phyloP scores from a whole-genome alignment of 805 yeast species.

The Ogataea thermomethanolica region DNA sequence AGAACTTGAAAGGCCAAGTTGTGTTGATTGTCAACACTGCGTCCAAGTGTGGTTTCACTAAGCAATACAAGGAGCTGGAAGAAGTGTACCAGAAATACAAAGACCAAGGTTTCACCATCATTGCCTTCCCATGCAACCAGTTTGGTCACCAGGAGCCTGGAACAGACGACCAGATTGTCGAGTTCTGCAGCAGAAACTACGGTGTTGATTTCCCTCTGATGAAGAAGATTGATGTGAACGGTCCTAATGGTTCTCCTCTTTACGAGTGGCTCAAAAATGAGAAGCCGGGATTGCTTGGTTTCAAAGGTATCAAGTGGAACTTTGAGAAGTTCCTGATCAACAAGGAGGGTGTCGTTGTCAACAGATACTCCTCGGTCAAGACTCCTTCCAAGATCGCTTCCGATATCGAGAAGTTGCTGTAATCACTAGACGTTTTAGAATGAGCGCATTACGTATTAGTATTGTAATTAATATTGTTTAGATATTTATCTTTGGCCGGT shows the following conservation, averaged over 20 bases:
- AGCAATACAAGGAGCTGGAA: constrained; percentile 74
- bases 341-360: constrained; percentile 51
- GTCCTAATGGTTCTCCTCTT: constrained; percentile 74
- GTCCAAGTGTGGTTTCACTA: constrained; percentile 75
- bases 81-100: constrained; percentile 60
- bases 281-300: constrained; percentile 60
- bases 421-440: neutral
- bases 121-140: constrained; percentile 92
- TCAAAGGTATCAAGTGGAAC: constrained; percentile 62
- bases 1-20: constrained; percentile 69
- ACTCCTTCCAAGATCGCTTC: constrained; percentile 60
- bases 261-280: constrained; percentile 68
- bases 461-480: neutral
- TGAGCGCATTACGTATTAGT: neutral
- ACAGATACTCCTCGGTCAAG: constrained; percentile 56
- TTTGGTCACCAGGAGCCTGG: constrained; percentile 81
- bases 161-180: constrained; percentile 60
- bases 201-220: constrained; percentile 91
- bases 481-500: neutral
- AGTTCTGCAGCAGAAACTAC: constrained; percentile 73
- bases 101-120: constrained; percentile 57
- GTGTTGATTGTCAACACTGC: constrained; percentile 86
- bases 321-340: constrained; percentile 58
- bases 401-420: constrained; percentile 57
- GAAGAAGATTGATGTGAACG: constrained; percentile 87